A percentile compares a stretch with the other conserved stretches of the same genome.
These are phyloP conservation scores for Aspergillus ibericus DNA, from an alignment of 2,329 filamentous ascomycete genomes.

Conservation along the genomic window DNA sequence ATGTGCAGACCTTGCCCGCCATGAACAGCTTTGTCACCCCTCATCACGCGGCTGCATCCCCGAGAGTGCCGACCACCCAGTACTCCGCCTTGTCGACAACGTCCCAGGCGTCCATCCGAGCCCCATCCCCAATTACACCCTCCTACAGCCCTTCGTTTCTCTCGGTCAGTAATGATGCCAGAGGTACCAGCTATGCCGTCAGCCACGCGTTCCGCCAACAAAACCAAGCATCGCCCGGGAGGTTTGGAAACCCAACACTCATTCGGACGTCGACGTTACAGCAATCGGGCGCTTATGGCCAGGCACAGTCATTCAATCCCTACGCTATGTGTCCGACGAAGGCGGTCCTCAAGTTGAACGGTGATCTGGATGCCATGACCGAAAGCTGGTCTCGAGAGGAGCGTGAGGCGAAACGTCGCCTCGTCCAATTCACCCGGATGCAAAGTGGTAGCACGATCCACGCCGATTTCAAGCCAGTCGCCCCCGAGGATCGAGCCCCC, in stretches of 20 bases:
- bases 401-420: slow-evolving; percentile 71
- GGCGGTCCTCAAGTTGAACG: slow-evolving; percentile 79
- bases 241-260: slow-evolving; percentile 57
- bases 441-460: slow-evolving; percentile 81
- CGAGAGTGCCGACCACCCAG: slow-evolving; percentile 43
- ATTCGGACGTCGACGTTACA: slow-evolving; percentile 68
- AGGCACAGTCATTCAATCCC: slow-evolving; percentile 65
- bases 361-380: slow-evolving; percentile 81
- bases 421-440: slow-evolving; percentile 83
- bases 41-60: slow-evolving; percentile 40
- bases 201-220: slow-evolving; percentile 36
- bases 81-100: slow-evolving; percentile 43
- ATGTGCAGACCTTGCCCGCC: slow-evolving; percentile 50
- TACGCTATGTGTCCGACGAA: slow-evolving; percentile 82
- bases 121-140: slow-evolving; percentile 50
- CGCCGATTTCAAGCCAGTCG: slow-evolving; percentile 75
- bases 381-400: slow-evolving; percentile 82
- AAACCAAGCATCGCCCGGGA: slow-evolving; percentile 48
- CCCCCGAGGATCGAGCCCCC: slow-evolving; percentile 73
- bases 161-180: slow-evolving; percentile 45
- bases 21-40: slow-evolving; percentile 42
- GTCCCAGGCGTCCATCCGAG: slow-evolving; percentile 47
- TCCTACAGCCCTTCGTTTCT: slow-evolving; percentile 52
- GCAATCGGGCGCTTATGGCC: slow-evolving; percentile 51
- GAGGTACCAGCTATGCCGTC: slow-evolving; percentile 46